phyloP scores from a whole-genome alignment of 805 yeast species.

The Clavispora fructus region DNA sequence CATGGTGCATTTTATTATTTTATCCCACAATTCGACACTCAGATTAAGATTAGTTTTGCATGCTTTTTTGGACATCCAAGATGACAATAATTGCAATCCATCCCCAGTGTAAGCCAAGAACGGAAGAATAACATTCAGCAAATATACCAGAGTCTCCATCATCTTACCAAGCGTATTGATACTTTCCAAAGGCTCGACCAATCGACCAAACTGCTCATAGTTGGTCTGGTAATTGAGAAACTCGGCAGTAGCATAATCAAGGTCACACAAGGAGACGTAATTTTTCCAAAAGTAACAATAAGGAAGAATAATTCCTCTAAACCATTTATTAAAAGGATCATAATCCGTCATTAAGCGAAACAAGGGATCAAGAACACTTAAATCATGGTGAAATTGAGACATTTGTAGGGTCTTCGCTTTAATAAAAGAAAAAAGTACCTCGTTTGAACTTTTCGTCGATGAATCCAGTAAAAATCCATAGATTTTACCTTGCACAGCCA shows the following conservation, averaged over 20 bases:
- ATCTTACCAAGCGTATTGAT: background rate
- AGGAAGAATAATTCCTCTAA: constrained; percentile 22
- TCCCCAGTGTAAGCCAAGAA: constrained; percentile 14
- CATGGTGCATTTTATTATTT: constrained; percentile 4
- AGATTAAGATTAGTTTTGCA: background rate
- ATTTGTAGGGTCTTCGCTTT: constrained; percentile 12
- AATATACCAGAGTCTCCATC: constrained; percentile 15
- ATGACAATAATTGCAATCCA: constrained; percentile 21
- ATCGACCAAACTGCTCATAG: constrained; percentile 16
- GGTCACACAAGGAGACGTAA: constrained; percentile 15
- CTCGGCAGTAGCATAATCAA: constrained; percentile 2
- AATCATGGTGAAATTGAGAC: constrained; percentile 11
- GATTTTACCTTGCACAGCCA: constrained; percentile 1
- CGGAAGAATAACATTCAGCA: constrained; percentile 27
- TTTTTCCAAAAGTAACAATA: constrained; percentile 25
- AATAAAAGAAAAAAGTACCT: constrained; percentile 6
- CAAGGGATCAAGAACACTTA: constrained; percentile 14
- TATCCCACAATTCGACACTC: constrained; percentile 11
- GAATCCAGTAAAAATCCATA: background rate
- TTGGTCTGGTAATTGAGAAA: constrained; percentile 10
- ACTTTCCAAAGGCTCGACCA: constrained; percentile 20
- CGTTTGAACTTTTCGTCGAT: background rate
- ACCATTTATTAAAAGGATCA: constrained; percentile 22
- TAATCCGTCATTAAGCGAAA: constrained; percentile 7
- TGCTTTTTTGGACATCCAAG: constrained; percentile 19